Base-by-base conservation (phyloP, 352 stramenopile genomes). In the Phytophthora multivora region DNA sequence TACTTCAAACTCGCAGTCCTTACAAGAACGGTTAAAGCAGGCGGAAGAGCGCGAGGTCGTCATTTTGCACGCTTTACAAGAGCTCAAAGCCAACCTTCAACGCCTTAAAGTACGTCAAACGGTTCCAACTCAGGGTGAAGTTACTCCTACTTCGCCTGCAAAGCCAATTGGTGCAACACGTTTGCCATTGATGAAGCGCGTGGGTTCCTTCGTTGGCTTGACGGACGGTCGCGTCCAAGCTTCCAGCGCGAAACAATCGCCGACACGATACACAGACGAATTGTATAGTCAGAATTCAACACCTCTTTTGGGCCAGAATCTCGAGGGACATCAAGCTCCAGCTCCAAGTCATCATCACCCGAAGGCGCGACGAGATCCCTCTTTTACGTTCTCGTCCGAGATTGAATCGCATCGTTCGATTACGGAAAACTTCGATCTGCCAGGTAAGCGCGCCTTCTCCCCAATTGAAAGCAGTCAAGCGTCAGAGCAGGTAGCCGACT, bases 201-300 rank as follows among this genome's bases (percentile, higher is more conserved):
- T 75, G 19, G 61, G 66, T 10, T 69, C 60, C 8, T 60, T 67
- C 4, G 63, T 75, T 21, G 26, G 45, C 13, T 19, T 45, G 8
- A 40, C 39, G 18, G 48, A 60, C 9, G 62, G 10, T 28, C 55
- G 54, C 45, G 39, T 0, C 0, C 54, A 59, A 45, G 42, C 9
- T 21, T 31, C 59, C 42, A 26, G 1, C 18, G 3, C 39, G 9
- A 63, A 59, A 10, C 23, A 49, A n/a, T 76, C 68, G 0, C 57
- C 63, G n/a, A 73, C 68, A n/a, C 58, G 51, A 1, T 73, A 67
- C 31, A 59, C 68, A 7, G 68, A 73, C 45, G 41, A 70, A 5
- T 50, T 76, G 9, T 73, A 70, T 16, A 62, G 36, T 16, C 31
- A 38, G 15, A 23, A n/a, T n/a, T n/a, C 36, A 28, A 12, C 3